These are phyloP conservation scores for Fusarium albidum DNA, from an alignment of 2,329 filamentous ascomycete genomes.

Conservation along the genomic window DNA sequence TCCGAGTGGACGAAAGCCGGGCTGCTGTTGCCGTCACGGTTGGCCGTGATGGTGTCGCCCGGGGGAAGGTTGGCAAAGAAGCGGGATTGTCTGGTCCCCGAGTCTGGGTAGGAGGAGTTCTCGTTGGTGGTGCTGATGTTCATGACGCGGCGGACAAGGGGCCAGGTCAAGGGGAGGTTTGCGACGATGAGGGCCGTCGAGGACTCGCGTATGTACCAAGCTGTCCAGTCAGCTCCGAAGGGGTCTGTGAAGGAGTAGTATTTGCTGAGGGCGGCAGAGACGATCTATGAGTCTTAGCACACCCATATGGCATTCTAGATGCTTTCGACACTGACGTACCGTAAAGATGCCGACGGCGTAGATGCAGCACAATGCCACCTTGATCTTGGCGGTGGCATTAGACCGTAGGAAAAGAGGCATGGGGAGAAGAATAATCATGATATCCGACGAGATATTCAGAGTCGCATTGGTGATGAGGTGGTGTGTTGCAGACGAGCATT, in stretches of 20 bases:
- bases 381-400: too few species aligned
- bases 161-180: constrained; percentile 5
- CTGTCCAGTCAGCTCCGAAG: constrained; percentile 4
- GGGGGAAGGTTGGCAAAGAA: background rate
- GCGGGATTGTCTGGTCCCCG: background rate
- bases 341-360: too few species aligned
- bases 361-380: too few species aligned
- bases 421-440: constrained; percentile 66
- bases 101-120: background rate
- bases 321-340: too few species aligned
- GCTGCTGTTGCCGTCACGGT: background rate
- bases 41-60: background rate
- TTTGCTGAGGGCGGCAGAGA: constrained; percentile 4
- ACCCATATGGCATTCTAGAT: too few species aligned
- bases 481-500: constrained; percentile 65
- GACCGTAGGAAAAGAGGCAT: constrained; percentile 62
- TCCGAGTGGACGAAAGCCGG: background rate
- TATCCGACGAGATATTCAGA: constrained; percentile 68
- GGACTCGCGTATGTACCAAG: constrained; percentile 5
- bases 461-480: constrained; percentile 66
- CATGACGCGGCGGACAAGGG: constrained; percentile 4
- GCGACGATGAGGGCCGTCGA: constrained; percentile 8
- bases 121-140: background rate
- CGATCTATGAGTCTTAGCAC: background rate
- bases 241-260: constrained; percentile 2